Percentiles rank a stretch among this genome's conserved stretches.
Conservation (phyloP, 1,139 yeast genomes). For the Sugiyamaella pinicola region DNA sequence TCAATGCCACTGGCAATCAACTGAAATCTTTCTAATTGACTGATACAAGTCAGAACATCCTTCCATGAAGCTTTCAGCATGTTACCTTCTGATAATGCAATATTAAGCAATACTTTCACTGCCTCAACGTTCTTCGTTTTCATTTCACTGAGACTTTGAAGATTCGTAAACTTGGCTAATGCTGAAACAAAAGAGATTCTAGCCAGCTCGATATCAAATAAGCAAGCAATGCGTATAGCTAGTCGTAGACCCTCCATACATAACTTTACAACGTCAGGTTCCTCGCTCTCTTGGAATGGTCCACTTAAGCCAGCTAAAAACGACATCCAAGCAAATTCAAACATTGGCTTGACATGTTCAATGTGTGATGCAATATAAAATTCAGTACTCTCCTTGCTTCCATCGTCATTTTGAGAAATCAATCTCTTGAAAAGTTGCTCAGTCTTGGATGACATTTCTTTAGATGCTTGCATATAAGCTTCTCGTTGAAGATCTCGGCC, state of each 20-base stretch:
- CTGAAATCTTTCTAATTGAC: conserved; percentile 90
- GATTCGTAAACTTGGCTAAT: conserved; percentile 79
- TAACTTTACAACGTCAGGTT: conserved; percentile 65
- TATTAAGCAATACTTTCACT: conserved; percentile 67
- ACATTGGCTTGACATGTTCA: conserved; percentile 89
- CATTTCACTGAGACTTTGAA: conserved; percentile 79
- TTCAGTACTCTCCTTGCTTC: conserved; percentile 35
- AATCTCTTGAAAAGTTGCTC: conserved; percentile 78
- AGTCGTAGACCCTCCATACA: conserved; percentile 86
- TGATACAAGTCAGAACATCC: conserved; percentile 75
- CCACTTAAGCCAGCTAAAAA: conserved; percentile 91
- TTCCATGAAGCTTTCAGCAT: conserved; percentile 76
- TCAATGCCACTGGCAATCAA: conserved; percentile 87
- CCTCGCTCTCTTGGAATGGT: conserved; percentile 88
- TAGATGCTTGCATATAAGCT: conserved; percentile 89
- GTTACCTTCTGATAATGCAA: conserved; percentile 80
- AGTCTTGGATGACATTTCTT: conserved; percentile 86
- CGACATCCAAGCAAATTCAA: conserved; percentile 97
- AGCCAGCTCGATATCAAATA: conserved; percentile 82
- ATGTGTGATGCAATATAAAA: conserved; percentile 72
- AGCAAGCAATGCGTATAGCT: conserved; percentile 79
- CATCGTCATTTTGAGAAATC: conserved; percentile 46
- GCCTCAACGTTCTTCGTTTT: conserved; percentile 81
- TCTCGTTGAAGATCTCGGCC: conserved; percentile 77
- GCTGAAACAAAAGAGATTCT: conserved; percentile 89